Percentiles rank a stretch among this genome's conserved stretches.
Evolutionary conservation across 2,329 filamentous ascomycete species (phyloP).

Genomic region (Fusarium phyllophilum): DNA sequence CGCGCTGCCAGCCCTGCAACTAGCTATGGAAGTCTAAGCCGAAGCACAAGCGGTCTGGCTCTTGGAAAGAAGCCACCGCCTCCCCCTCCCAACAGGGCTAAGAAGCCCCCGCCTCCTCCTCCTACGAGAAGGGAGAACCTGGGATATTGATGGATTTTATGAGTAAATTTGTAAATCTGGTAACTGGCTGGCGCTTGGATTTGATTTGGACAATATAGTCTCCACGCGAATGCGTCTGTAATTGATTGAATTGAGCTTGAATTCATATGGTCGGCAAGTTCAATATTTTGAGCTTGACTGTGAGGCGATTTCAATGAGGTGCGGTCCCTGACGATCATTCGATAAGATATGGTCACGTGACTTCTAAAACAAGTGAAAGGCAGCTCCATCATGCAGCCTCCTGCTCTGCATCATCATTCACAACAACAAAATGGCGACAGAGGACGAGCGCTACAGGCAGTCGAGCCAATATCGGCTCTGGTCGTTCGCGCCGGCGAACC

Average conservation of each 20-base stretch:
- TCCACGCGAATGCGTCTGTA: conserved; percentile 31
- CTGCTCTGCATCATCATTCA: neutral
- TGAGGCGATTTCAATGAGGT: neutral
- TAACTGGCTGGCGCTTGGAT: conserved; percentile 30
- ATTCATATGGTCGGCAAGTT: no score
- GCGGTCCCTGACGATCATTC: neutral
- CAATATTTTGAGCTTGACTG: neutral
- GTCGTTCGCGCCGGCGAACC: conserved; percentile 83
- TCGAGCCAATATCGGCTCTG: conserved; percentile 92
- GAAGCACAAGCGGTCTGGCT: conserved; percentile 51
- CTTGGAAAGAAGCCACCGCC: conserved; percentile 65
- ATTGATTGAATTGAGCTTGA: conserved; percentile 23
- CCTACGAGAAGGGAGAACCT: conserved; percentile 47
- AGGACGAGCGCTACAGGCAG: conserved; percentile 90
- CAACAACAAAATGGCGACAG: conserved; percentile 71
- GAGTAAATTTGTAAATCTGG: conserved; percentile 2
- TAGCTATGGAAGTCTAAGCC: conserved; percentile 64
- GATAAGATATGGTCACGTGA: conserved; percentile 33
- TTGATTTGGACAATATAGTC: conserved; percentile 29
- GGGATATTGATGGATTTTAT: conserved; percentile 35
- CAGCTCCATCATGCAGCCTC: neutral
- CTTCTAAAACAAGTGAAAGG: neutral
- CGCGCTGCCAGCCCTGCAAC: conserved; percentile 66
- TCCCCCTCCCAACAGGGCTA: conserved; percentile 59
- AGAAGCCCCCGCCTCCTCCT: conserved; percentile 52